These are phyloP conservation scores for Verticillium tricorpus DNA, from an alignment of 2,329 filamentous ascomycete species.

Conservation along the genomic window DNA sequence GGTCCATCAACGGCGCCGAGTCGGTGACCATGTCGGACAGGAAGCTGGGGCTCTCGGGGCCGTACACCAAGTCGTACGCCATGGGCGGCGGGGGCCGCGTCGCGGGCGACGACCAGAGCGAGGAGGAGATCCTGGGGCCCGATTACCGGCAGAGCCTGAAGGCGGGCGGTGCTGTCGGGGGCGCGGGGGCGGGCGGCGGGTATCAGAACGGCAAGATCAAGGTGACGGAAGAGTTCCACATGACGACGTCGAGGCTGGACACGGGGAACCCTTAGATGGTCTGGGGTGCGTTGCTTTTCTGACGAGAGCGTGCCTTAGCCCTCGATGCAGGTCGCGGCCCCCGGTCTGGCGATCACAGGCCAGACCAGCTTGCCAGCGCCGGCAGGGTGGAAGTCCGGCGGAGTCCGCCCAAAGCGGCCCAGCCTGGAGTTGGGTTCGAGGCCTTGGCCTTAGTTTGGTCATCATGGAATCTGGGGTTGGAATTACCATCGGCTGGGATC, in stretches of 20 bases:
- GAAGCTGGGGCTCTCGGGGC: background rate
- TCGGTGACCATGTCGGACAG: conserved; percentile 1
- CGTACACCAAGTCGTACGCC: conserved; percentile 1
- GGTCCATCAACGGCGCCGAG: background rate
- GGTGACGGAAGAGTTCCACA: background rate
- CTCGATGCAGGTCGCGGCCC: too few relatives aligned
- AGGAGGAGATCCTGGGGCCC: conserved; percentile 1
- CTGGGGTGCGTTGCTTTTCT: background rate
- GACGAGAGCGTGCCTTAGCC: too few relatives aligned
- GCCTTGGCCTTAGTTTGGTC: background rate
- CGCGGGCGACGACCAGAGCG: conserved; percentile 1
- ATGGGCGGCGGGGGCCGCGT: background rate
- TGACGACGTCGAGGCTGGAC: background rate
- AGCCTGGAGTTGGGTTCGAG: background rate
- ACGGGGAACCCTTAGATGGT: background rate
- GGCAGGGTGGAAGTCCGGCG: background rate
- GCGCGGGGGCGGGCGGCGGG: too few relatives aligned
- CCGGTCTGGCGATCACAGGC: too few relatives aligned
- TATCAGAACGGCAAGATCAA: background rate
- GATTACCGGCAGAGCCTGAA: background rate
- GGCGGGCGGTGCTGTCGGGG: too few relatives aligned
- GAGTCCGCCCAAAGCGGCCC: background rate
- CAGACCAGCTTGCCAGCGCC: too few relatives aligned
- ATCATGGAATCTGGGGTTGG: background rate
- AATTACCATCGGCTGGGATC: background rate